Percentiles rank a stretch among this genome's conserved stretches.
phyloP scores from a whole-genome alignment of 768 basidiomycete genomes.

The button mushroom (Agaricus bisporus) region DNA sequence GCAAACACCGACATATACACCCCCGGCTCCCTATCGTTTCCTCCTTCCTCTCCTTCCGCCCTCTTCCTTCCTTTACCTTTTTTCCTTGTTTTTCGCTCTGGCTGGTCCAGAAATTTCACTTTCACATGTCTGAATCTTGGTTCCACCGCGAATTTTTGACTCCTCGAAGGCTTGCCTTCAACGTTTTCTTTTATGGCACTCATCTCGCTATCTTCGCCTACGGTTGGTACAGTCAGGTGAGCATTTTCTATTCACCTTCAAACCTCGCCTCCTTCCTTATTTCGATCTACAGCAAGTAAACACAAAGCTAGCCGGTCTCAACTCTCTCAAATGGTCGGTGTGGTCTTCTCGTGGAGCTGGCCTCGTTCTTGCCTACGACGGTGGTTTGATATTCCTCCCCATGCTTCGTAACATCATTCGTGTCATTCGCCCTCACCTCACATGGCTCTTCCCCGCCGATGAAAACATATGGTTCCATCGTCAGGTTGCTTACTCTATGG shows the following conservation, averaged over 20 bases:
- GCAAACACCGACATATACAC: constrained; percentile 10
- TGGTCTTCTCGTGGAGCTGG: constrained; percentile 92
- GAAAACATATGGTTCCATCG: constrained; percentile 96
- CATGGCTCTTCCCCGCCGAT: constrained; percentile 87
- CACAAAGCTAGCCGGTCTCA: constrained; percentile 62
- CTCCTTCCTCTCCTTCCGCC: constrained; percentile 18
- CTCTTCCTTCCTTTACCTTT: constrained; percentile 15
- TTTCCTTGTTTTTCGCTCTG: not conserved
- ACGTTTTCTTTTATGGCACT: constrained; percentile 72
- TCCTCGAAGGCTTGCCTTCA: constrained; percentile 63
- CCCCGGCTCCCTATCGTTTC: constrained; percentile 15
- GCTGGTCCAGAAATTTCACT: not conserved
- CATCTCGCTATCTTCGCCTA: constrained; percentile 73
- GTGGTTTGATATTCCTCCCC: constrained; percentile 80
- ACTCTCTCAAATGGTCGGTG: constrained; percentile 75
- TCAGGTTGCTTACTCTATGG: constrained; percentile 91
- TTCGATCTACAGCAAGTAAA: constrained; percentile 46
- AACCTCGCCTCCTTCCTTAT: not conserved
- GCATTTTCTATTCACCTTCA: constrained; percentile 8
- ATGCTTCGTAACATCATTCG: constrained; percentile 88
- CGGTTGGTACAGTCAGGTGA: constrained; percentile 85
- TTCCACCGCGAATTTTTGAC: constrained; percentile 64
- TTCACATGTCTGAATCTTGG: constrained; percentile 62
- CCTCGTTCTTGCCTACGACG: constrained; percentile 83
- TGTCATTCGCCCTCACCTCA: constrained; percentile 69